Evolutionary conservation across 2,329 filamentous ascomycete genomes (phyloP).

Genomic region (Aureobasidium zeae): DNA sequence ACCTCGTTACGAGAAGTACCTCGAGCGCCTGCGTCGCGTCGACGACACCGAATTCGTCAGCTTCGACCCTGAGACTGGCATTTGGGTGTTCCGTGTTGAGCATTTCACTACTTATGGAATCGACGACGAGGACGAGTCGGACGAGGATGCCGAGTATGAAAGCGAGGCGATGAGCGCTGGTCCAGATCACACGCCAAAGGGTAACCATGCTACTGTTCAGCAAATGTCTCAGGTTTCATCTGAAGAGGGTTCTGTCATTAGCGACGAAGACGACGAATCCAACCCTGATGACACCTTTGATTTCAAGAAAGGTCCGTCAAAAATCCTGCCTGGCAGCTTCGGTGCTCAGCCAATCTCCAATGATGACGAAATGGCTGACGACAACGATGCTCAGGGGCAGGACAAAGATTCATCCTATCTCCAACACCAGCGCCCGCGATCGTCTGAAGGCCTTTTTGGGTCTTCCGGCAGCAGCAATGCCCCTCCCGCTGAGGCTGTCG

Average conservation of each 20-base stretch:
- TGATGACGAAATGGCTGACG: constrained; percentile 39
- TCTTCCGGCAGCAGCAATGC: constrained; percentile 12
- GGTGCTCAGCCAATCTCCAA: constrained; percentile 51
- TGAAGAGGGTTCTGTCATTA: constrained; percentile 29
- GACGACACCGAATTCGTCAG: constrained; percentile 69
- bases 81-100: constrained; percentile 88
- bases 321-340: constrained; percentile 68
- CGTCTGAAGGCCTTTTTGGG: constrained; percentile 17
- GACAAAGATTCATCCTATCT: constrained; percentile 42
- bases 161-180: constrained; percentile 1
- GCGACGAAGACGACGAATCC: constrained; percentile 30
- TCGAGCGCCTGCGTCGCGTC: constrained; percentile 71
- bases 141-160: constrained; percentile 32
- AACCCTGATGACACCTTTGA: constrained; percentile 47
- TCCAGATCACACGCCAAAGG: constrained; percentile 18
- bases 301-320: constrained; percentile 43
- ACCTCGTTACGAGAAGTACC: constrained; percentile 67
- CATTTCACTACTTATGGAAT: constrained; percentile 95
- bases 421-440: constrained; percentile 9
- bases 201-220: constrained; percentile 12
- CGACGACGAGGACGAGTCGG: constrained; percentile 54
- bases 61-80: constrained; percentile 70
- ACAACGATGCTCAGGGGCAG: constrained; percentile 38
- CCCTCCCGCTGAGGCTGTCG: constrained; percentile 7
- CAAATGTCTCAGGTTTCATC: constrained; percentile 20